Conservation (phyloP, 2,329 filamentous ascomycete genomes). For the Raffaelea albimanens region DNA sequence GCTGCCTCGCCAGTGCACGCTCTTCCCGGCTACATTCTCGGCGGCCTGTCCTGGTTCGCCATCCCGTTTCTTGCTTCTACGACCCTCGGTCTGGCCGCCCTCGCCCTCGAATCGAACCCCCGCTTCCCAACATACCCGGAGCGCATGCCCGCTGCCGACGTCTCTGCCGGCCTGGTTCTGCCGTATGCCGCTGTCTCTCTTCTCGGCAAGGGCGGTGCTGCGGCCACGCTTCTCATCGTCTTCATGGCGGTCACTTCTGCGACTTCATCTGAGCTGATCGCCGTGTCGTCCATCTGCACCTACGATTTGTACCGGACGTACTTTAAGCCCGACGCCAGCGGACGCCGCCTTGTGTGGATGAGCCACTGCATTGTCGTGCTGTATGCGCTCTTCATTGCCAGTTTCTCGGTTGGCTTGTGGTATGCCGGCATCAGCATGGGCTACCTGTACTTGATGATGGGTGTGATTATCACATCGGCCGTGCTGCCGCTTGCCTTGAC, state of each 20-base stretch:
- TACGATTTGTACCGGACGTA: conserved; percentile 87
- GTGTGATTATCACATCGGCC: conserved; percentile 77
- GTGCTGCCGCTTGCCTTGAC: conserved; percentile 76
- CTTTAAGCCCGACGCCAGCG: conserved; percentile 67
- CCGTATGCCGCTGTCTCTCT: conserved; percentile 79
- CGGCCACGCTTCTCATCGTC: conserved; percentile 67
- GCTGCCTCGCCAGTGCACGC: conserved; percentile 78
- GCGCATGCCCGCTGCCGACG: conserved; percentile 63
- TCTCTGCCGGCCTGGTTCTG: conserved; percentile 73
- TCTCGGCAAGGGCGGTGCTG: conserved; percentile 71
- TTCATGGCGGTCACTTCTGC: conserved; percentile 89
- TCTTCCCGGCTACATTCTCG: conserved; percentile 79
- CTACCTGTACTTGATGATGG: conserved; percentile 69
- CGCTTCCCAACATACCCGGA: conserved; percentile 64
- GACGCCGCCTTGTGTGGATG: conserved; percentile 69
- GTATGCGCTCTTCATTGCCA: conserved; percentile 70
- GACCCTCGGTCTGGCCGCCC: conserved; percentile 74
- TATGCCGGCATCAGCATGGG: conserved; percentile 77
- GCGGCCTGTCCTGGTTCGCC: conserved; percentile 82
- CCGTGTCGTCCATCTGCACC: conserved; percentile 78
- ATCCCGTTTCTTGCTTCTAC: conserved; percentile 87
- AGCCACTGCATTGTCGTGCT: conserved; percentile 61
- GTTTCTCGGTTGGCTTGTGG: conserved; percentile 65
- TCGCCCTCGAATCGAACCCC: conserved; percentile 68
- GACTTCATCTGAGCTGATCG: conserved; percentile 74